Evolutionary conservation across 2,329 filamentous ascomycete species (phyloP), one percentile per base, ranked within the genome.

Genomic region (Akanthomyces lecanii): DNA sequence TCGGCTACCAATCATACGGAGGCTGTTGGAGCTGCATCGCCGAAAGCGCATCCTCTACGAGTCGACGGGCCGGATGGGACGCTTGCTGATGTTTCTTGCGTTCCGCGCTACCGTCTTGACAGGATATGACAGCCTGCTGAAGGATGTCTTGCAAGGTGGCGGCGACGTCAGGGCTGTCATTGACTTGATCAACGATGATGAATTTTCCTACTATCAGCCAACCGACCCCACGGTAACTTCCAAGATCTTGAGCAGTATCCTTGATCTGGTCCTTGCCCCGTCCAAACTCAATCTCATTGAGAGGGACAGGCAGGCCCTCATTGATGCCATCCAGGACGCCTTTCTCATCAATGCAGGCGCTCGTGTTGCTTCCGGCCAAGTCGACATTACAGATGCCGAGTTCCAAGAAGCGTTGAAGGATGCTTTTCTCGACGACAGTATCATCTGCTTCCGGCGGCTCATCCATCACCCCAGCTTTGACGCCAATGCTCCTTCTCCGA

Each of bases 391-490:
- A 3, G 69, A 72, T 18, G 14, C 50, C 0, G 59, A 57, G 11
- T 72, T 72, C 36, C 53, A 65, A 14, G 61, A 63, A 11, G 61
- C 69, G n/a, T 63, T 72, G 23, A 64, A 69, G 14, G 62, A 67
- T 30, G 61, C 70, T 8, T 64, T 75, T n/a, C 33, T 73, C n/a
- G 65, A 72, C 18, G 65, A 67, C 28, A 67, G 71, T 54, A 52
- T 60, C 5, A 44, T 66, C 4, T 65, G 69, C 21, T 60, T 76
- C 14, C 61, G 69, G 25, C 71, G 74, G 1, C 67, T 76, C 1
- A 64, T 65, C 1, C 63, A 65, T 11, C 73, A 76, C 60, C 66
- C 69, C 0, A 69, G 73, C 8, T 76, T 76, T 33, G 61, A 74
- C n/a, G 68, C 70, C 3, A 69, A 74, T 25, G 63, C 71, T 3